Evolutionary conservation across 768 basidiomycete genomes (phyloP).

Genomic region (Pleurotus djamor): DNA sequence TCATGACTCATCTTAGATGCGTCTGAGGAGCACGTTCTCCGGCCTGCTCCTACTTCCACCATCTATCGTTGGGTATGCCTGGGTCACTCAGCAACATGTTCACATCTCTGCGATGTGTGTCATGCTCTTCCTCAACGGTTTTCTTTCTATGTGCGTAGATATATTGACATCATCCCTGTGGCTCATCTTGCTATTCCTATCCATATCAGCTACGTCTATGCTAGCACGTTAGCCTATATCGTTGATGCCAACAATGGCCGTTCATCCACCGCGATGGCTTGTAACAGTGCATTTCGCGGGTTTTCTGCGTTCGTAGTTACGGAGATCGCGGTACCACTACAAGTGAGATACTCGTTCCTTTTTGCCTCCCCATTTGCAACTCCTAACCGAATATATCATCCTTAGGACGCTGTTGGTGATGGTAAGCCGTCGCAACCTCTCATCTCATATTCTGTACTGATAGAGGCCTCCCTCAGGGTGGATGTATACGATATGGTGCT

Average conservation of each 20-base stretch:
- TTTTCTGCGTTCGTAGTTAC: constrained; percentile 63
- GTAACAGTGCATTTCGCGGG: constrained; percentile 78
- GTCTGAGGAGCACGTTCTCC: constrained; percentile 58
- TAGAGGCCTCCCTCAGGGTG: constrained; percentile 35
- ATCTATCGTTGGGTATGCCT: constrained; percentile 67
- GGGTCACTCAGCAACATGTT: constrained; percentile 64
- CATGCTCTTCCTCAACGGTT: constrained; percentile 70
- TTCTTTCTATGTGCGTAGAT: constrained; percentile 63
- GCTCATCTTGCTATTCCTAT: constrained; percentile 12
- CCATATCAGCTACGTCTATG: constrained; percentile 28
- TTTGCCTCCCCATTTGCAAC: not conserved
- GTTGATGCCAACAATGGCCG: constrained; percentile 86
- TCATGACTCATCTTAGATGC: constrained; percentile 50
- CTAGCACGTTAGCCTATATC: constrained; percentile 65
- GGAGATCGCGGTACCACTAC: constrained; percentile 74
- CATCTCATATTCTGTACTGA: not conserved
- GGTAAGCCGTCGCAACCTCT: constrained; percentile 32
- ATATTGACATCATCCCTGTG: constrained; percentile 22
- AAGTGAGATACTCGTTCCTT: constrained; percentile 32
- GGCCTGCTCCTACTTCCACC: constrained; percentile 61
- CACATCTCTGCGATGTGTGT: constrained; percentile 70
- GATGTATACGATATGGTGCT: constrained; percentile 65
- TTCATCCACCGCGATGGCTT: constrained; percentile 71
- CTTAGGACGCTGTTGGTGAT: constrained; percentile 68
- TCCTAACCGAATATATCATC: not conserved